phyloP scores from a whole-genome alignment of 148 eudicot species.

The Chenopodium berlandieri region DNA sequence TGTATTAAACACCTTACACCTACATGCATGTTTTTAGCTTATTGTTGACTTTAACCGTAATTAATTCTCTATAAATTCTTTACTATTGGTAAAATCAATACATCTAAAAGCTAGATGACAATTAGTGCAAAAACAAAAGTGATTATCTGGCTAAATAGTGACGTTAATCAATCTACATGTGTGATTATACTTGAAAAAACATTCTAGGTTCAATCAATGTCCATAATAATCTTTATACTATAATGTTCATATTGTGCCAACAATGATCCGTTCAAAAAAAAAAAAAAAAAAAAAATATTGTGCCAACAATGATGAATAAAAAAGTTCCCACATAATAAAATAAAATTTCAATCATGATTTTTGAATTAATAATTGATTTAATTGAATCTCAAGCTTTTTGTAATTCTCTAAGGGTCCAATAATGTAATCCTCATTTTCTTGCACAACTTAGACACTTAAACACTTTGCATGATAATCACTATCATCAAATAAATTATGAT shows the following conservation, averaged over 20 bases:
- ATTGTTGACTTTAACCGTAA: background rate
- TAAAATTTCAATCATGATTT: background rate
- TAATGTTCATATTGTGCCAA: background rate
- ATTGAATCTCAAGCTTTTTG: background rate
- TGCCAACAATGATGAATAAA: background rate
- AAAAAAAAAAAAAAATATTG: background rate
- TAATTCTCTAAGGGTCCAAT: constrained; percentile 7
- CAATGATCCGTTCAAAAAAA: background rate
- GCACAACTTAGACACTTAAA: background rate
- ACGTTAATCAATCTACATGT: background rate
- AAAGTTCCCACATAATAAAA: background rate
- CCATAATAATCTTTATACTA: background rate
- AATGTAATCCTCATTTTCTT: background rate
- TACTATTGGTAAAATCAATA: background rate
- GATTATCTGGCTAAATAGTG: constrained; percentile 5
- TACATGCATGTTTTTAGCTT: background rate
- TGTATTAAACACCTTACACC: background rate
- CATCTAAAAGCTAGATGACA: background rate
- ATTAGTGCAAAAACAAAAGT: constrained; percentile 8
- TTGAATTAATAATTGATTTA: background rate
- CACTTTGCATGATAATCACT: background rate
- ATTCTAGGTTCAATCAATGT: background rate
- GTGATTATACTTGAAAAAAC: background rate
- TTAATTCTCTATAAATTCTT: background rate
- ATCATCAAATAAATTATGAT: constrained; percentile 2